Evolutionary conservation across 331 rosid species (phyloP).

Genomic region (Ulmus americana): DNA sequence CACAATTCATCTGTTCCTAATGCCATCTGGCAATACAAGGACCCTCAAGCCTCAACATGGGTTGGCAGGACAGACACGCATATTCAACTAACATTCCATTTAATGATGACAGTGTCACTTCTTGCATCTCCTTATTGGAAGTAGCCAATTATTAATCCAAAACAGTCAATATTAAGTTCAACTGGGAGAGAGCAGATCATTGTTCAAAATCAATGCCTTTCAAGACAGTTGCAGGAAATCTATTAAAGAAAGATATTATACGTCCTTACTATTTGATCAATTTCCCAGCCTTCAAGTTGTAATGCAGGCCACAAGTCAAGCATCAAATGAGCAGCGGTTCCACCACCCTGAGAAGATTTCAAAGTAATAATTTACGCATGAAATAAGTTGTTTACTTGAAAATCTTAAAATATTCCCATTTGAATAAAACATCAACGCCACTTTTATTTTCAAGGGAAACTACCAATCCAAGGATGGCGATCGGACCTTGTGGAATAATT

Average conservation of each 20-base stretch:
- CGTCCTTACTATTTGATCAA: conserved; percentile 67
- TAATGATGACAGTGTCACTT: not conserved
- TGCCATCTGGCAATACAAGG: too few species aligned
- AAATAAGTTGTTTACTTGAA: conserved; percentile 10
- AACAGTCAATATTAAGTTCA: not conserved
- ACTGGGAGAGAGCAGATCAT: not conserved
- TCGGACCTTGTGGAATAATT: conserved; percentile 81
- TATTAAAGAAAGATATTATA: conserved; percentile 11
- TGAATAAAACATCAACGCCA: conserved; percentile 15
- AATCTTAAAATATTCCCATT: conserved; percentile 9
- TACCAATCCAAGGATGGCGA: conserved; percentile 92
- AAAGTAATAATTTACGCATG: conserved; percentile 14
- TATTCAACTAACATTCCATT: not conserved
- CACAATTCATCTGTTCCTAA: too few species aligned
- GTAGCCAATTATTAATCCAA: not conserved
- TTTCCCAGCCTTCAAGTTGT: conserved; percentile 97
- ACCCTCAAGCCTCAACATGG: too few species aligned
- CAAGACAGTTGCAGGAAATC: not conserved
- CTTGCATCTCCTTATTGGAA: not conserved
- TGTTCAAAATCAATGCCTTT: not conserved
- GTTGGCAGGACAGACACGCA: too few species aligned
- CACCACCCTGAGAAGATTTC: conserved; percentile 67
- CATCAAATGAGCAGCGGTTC: conserved; percentile 89
- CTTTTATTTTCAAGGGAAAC: conserved; percentile 23
- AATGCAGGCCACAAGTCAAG: conserved; percentile 83